Evolutionary conservation across 805 yeast genomes (phyloP).

Genomic region (Candida sakaeoensis): DNA sequence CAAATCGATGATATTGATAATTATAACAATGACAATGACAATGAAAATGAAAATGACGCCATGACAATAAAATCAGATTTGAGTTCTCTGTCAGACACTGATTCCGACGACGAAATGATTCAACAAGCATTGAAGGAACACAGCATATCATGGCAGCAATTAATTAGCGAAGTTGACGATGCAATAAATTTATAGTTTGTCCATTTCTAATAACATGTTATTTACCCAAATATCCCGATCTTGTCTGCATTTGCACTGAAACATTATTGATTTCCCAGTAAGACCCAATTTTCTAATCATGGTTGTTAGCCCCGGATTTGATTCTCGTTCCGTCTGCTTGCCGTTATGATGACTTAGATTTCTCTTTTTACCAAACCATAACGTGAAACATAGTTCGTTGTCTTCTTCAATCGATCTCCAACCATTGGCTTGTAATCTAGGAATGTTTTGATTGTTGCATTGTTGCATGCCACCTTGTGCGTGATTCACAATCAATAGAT

Average conservation of each 20-base stretch:
- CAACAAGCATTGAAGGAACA: background rate
- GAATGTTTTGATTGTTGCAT: constrained; percentile 48
- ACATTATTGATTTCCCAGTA: constrained; percentile 65
- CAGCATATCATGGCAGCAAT: constrained; percentile 2
- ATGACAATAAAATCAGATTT: constrained; percentile 1
- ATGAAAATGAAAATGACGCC: background rate
- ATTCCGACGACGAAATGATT: constrained; percentile 21
- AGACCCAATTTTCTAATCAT: constrained; percentile 57
- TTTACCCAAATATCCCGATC: constrained; percentile 84
- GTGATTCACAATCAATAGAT: constrained; percentile 36
- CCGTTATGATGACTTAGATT: constrained; percentile 27
- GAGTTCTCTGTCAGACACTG: constrained; percentile 17
- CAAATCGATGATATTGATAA: constrained; percentile 7
- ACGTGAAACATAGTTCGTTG: constrained; percentile 67
- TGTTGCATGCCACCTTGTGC: constrained; percentile 46
- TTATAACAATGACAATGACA: too few species aligned
- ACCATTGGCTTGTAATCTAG: constrained; percentile 77
- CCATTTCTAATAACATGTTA: constrained; percentile 41
- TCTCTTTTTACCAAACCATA: constrained; percentile 76
- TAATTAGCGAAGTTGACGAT: constrained; percentile 2
- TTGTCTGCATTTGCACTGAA: constrained; percentile 76
- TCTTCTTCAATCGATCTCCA: constrained; percentile 82
- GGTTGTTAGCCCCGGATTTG: constrained; percentile 42
- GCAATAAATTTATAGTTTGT: constrained; percentile 25
- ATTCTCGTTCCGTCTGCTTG: constrained; percentile 14